Evolutionary conservation across 1,284 basidiomycete genomes (phyloP).

Genomic region (Puccinia polysora): DNA sequence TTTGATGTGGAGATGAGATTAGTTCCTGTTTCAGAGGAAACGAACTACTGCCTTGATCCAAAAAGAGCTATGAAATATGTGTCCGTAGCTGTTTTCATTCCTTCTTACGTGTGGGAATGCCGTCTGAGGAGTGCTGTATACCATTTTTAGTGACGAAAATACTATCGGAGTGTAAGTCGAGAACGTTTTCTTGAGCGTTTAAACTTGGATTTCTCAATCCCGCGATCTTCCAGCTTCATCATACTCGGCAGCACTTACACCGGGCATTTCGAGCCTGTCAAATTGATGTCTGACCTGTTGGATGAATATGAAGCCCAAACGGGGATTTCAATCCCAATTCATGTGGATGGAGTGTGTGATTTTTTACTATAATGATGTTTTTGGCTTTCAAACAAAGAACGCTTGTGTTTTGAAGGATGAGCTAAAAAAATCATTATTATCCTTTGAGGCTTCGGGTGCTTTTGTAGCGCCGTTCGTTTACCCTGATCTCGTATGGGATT

Average conservation of each 20-base stretch:
- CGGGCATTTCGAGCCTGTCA: conserved; percentile 85
- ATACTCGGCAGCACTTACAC: conserved; percentile 69
- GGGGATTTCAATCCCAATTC: conserved; percentile 63
- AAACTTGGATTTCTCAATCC: conserved; percentile 46
- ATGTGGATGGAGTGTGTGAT: conserved; percentile 60
- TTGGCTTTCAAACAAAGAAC: background rate
- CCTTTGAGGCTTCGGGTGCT: conserved; percentile 70
- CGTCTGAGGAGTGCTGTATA: conserved; percentile 39
- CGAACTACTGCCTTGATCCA: conserved; percentile 74
- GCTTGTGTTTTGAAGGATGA: background rate
- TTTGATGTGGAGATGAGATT: conserved; percentile 78
- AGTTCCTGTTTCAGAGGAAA: conserved; percentile 70
- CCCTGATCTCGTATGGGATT: conserved; percentile 78
- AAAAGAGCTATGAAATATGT: conserved; percentile 78
- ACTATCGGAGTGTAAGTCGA: conserved; percentile 73
- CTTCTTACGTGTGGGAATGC: conserved; percentile 49
- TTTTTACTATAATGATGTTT: no score
- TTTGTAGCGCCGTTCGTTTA: conserved; percentile 77
- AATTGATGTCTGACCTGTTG: conserved; percentile 75
- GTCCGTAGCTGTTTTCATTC: conserved; percentile 73
- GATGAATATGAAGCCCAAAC: conserved; percentile 80
- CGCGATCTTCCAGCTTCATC: conserved; percentile 38
- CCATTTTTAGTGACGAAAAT: conserved; percentile 29
- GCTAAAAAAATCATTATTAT: conserved; percentile 55
- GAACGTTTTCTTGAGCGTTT: conserved; percentile 55